Percentiles rank a stretch among this genome's conserved stretches.
Conservation (phyloP, 306 rosid species). For the Trifolium subterraneum region DNA sequence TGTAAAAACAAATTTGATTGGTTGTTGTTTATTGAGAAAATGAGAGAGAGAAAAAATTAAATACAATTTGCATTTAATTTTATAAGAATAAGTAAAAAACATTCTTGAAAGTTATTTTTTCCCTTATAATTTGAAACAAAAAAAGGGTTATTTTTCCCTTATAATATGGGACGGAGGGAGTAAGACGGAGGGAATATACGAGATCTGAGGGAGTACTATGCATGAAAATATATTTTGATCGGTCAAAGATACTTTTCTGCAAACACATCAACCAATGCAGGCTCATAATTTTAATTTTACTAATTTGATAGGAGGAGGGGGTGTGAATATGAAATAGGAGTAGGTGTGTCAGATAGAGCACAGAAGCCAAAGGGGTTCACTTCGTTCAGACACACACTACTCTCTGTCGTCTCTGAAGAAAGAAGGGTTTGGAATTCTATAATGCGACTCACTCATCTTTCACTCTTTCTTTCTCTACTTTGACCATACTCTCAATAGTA, state of each 20-base stretch:
- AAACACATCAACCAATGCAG: slow-evolving; percentile 48
- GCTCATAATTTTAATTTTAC: slow-evolving; percentile 11
- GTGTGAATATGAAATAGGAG: slow-evolving; percentile 27
- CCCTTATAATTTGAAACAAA: too few relatives aligned
- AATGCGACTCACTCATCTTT: slow-evolving; percentile 31
- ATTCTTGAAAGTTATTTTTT: too few relatives aligned
- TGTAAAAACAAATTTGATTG: too few relatives aligned
- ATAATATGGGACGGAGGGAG: too few relatives aligned
- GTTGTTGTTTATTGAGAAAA: too few relatives aligned
- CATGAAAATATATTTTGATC: slow-evolving; percentile 39
- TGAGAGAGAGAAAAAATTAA: too few relatives aligned
- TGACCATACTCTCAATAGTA: slow-evolving; percentile 41
- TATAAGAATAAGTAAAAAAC: too few relatives aligned
- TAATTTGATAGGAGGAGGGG: not conserved
- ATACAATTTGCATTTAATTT: too few relatives aligned
- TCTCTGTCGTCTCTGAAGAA: not conserved
- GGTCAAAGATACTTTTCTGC: slow-evolving; percentile 62
- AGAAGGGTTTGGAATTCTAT: slow-evolving; percentile 56
- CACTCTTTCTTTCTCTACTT: slow-evolving; percentile 26
- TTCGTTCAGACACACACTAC: slow-evolving; percentile 13
- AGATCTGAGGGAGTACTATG: too few relatives aligned
- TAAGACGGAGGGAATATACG: too few relatives aligned
- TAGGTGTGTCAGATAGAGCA: slow-evolving; percentile 32
- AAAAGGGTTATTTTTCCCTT: too few relatives aligned
- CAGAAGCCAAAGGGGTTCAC: slow-evolving; percentile 24